Evolutionary conservation across 306 rosid species (phyloP).

Genomic region (Prunus mira): DNA sequence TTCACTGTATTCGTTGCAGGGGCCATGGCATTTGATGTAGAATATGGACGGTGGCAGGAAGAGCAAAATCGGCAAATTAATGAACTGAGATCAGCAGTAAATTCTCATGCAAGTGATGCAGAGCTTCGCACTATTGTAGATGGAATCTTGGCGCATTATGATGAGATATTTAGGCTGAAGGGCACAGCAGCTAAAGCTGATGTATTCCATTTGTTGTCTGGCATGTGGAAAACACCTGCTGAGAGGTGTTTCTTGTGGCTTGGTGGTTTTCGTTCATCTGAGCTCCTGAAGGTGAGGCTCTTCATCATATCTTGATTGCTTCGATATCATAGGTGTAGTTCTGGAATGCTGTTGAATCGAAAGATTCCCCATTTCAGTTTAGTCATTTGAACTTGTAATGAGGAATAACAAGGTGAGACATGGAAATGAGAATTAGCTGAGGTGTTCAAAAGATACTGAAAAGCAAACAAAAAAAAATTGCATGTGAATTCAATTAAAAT

Average conservation of each 20-base stretch:
- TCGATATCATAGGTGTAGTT: not conserved
- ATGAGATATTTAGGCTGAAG: slow-evolving; percentile 80
- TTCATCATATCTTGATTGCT: not conserved
- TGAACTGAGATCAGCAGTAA: slow-evolving; percentile 92
- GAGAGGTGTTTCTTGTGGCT: slow-evolving; percentile 98
- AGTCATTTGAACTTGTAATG: not conserved
- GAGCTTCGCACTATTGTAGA: slow-evolving; percentile 94
- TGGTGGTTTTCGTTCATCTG: slow-evolving; percentile 96
- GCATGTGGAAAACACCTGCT: slow-evolving; percentile 99
- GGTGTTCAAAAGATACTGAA: not conserved
- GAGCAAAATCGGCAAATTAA: slow-evolving; percentile 86
- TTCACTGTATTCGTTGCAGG: slow-evolving; percentile 49
- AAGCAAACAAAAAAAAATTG: not conserved
- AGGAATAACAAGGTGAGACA: not conserved
- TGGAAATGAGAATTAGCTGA: not conserved
- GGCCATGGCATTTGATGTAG: slow-evolving; percentile 91
- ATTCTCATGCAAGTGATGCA: slow-evolving; percentile 91
- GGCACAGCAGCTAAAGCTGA: slow-evolving; percentile 87
- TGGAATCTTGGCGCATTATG: slow-evolving; percentile 76
- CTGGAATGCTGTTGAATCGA: not conserved
- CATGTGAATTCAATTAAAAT: not conserved
- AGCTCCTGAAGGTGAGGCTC: slow-evolving; percentile 77
- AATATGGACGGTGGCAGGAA: slow-evolving; percentile 91
- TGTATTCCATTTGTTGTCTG: slow-evolving; percentile 94
- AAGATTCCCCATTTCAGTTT: not conserved